phyloP scores from a whole-genome alignment of 1,284 basidiomycete species.

The Heterobasidion annosum region DNA sequence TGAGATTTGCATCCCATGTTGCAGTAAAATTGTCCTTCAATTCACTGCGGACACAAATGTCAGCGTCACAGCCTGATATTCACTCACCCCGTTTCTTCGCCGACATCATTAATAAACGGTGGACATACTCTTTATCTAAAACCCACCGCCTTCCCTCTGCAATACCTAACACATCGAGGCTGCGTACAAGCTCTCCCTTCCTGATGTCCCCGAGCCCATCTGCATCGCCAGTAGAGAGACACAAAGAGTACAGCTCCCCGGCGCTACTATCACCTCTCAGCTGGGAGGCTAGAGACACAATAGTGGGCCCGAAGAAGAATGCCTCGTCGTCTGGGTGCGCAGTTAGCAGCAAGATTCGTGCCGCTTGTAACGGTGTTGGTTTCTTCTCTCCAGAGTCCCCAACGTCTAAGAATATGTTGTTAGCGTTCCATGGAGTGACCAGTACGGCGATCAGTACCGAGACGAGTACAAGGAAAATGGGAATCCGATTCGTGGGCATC shows the following conservation, averaged over 20 bases:
- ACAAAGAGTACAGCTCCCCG: slow-evolving; percentile 41
- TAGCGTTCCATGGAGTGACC: background rate
- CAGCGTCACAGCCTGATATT: background rate
- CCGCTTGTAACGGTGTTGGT: background rate
- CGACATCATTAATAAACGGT: background rate
- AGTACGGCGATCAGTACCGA: background rate
- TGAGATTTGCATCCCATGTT: slow-evolving; percentile 55
- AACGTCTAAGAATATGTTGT: background rate
- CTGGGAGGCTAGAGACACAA: slow-evolving; percentile 39
- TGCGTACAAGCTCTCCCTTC: slow-evolving; percentile 53
- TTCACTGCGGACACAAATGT: slow-evolving; percentile 29
- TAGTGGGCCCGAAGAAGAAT: slow-evolving; percentile 85
- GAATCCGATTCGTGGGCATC: too few species aligned
- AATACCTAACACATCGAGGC: slow-evolving; percentile 70
- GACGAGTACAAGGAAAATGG: too few species aligned
- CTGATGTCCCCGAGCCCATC: slow-evolving; percentile 71
- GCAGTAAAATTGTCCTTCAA: slow-evolving; percentile 74
- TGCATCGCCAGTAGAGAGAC: slow-evolving; percentile 66
- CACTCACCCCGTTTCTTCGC: background rate
- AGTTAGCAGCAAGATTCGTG: slow-evolving; percentile 59
- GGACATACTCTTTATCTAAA: slow-evolving; percentile 66
- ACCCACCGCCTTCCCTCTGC: slow-evolving; percentile 43
- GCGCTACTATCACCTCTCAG: slow-evolving; percentile 2
- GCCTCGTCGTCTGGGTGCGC: slow-evolving; percentile 91
- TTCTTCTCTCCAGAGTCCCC: background rate